Percentiles rank a stretch among this genome's conserved stretches.
Conservation (phyloP, 768 basidiomycete species). For the Mycena amicta region DNA sequence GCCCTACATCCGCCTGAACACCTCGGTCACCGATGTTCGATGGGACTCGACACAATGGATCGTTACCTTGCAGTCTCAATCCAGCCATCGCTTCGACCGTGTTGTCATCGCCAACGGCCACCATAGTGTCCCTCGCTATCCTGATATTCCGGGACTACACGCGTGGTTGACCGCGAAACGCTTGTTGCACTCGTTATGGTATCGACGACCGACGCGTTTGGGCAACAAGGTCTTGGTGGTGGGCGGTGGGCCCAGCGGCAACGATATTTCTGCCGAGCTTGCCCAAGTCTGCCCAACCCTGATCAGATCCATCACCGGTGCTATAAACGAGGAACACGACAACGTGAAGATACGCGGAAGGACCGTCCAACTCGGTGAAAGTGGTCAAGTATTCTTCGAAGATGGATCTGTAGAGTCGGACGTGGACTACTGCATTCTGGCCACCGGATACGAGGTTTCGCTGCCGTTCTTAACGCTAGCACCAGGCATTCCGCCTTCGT, state of each 20-base stretch:
- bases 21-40: slow-evolving; percentile 50
- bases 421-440: slow-evolving; percentile 68
- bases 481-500: slow-evolving; percentile 40
- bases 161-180: slow-evolving; percentile 55
- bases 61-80: slow-evolving; percentile 43
- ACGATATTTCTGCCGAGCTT: slow-evolving; percentile 68
- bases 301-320: slow-evolving; percentile 56
- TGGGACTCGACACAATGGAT: slow-evolving; percentile 52
- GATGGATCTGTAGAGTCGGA: slow-evolving; percentile 57
- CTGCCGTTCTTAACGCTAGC: slow-evolving; percentile 32
- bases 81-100: slow-evolving; percentile 55
- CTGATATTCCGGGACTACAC: slow-evolving; percentile 58
- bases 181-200: slow-evolving; percentile 70
- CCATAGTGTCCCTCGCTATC: slow-evolving; percentile 65
- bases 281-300: slow-evolving; percentile 44
- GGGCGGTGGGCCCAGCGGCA: slow-evolving; percentile 66
- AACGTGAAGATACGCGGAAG: slow-evolving; percentile 44
- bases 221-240: slow-evolving; percentile 49
- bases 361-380: slow-evolving; percentile 41
- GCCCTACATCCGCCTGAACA: slow-evolving; percentile 61
- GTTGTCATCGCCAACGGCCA: slow-evolving; percentile 80
- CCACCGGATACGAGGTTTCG: slow-evolving; percentile 72
- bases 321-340: slow-evolving; percentile 32
- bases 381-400: slow-evolving; percentile 56
- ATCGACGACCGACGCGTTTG: slow-evolving; percentile 54